A percentile compares a stretch with the other conserved stretches of the same genome.
Evolutionary conservation across 2,329 filamentous ascomycete genomes (phyloP).

Genomic region (Aspergillus melleus): DNA sequence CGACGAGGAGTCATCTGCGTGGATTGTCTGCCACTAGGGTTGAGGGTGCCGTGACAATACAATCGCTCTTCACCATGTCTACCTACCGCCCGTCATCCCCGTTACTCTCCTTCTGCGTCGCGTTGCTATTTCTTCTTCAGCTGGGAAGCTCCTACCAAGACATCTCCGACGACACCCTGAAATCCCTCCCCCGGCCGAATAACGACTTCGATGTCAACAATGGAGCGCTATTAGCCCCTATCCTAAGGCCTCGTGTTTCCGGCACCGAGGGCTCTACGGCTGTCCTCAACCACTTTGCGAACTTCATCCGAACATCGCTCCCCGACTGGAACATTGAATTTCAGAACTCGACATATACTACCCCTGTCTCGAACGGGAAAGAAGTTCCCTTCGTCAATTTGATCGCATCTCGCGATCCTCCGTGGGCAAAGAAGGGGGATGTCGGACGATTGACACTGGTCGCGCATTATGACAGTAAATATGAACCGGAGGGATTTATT

Average conservation of each 20-base stretch:
- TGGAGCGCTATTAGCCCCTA: conserved; percentile 77
- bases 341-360: conserved; percentile 87
- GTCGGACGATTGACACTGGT: conserved; percentile 81
- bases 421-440: conserved; percentile 72
- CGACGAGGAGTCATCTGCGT: no score
- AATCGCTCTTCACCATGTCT: conserved; percentile 23
- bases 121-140: conserved; percentile 24
- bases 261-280: conserved; percentile 73
- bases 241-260: conserved; percentile 83
- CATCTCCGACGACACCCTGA: conserved; percentile 74
- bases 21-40: not conserved
- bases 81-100: conserved; percentile 24
- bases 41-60: not conserved
- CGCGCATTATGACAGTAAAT: conserved; percentile 90
- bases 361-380: conserved; percentile 69
- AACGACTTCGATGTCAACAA: conserved; percentile 75
- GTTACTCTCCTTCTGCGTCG: conserved; percentile 28
- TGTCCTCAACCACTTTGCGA: conserved; percentile 77
- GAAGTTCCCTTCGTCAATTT: conserved; percentile 84
- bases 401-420: conserved; percentile 83
- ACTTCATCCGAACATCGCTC: conserved; percentile 74
- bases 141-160: conserved; percentile 52
- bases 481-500: conserved; percentile 79
- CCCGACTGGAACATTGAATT: conserved; percentile 78
- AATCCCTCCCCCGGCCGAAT: conserved; percentile 68